Conservation (phyloP, 208 protist species). For the Jaenimonas drosophilae region DNA sequence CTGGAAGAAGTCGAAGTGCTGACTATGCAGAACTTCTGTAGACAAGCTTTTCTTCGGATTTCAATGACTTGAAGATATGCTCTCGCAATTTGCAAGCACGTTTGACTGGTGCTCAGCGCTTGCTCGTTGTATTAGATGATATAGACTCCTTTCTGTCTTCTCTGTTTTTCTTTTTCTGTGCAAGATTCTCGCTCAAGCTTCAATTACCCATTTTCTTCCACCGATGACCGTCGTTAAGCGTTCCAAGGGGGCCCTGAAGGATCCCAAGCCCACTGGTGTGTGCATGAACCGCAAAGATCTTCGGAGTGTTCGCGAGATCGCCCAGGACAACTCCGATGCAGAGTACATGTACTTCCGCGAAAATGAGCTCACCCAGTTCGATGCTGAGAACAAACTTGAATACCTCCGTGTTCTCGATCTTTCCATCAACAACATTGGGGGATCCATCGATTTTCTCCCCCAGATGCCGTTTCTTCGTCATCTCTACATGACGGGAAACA, state of each 20-base stretch:
- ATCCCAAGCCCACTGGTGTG: conserved; percentile 60
- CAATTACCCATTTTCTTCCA: neutral
- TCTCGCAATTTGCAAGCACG: too few species aligned
- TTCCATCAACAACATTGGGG: conserved; percentile 88
- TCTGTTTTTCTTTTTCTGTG: conserved; percentile 6
- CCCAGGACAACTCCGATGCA: conserved; percentile 58
- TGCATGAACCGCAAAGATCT: conserved; percentile 80
- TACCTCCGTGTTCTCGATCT: conserved; percentile 85
- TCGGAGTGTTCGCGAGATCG: conserved; percentile 64
- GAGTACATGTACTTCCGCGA: conserved; percentile 91
- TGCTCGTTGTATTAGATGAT: neutral
- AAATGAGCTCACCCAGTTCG: conserved; percentile 84
- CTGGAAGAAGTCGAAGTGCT: too few species aligned
- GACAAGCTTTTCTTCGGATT: too few species aligned
- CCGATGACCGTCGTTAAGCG: conserved; percentile 15
- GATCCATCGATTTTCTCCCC: conserved; percentile 73
- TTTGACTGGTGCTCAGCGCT: too few species aligned
- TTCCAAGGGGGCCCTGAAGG: conserved; percentile 32
- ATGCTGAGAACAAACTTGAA: conserved; percentile 71
- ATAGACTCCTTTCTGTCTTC: conserved; percentile 4
- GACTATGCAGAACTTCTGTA: too few species aligned
- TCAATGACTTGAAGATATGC: too few species aligned
- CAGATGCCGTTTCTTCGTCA: conserved; percentile 76
- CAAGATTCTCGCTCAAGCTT: neutral
- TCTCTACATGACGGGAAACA: conserved; percentile 90